Conservation (phyloP, 169 alveolate genomes). For the Plasmodium coatneyi region DNA sequence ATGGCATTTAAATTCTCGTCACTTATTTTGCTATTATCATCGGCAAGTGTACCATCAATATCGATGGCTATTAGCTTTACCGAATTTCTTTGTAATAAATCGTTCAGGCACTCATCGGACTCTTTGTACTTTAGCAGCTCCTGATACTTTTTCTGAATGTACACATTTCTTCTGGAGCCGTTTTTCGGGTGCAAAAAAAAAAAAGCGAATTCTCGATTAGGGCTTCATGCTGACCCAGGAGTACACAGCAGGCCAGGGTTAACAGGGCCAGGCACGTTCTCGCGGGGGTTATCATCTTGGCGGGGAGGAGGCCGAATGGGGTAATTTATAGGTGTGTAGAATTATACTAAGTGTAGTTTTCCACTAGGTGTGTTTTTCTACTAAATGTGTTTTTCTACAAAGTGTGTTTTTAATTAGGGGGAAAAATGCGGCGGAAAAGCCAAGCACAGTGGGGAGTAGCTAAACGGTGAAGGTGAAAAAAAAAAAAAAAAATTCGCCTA, state of each 20-base stretch:
- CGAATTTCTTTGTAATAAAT: slow-evolving; percentile 13
- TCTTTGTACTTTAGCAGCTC: slow-evolving; percentile 21
- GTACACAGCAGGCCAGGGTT: not conserved
- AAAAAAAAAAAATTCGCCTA: not conserved
- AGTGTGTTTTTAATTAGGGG: not conserved
- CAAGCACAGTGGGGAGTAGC: not conserved
- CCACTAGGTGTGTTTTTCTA: not conserved
- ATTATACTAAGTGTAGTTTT: not conserved
- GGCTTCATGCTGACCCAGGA: slow-evolving; percentile 5
- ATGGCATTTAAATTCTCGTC: slow-evolving; percentile 32
- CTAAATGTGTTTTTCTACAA: not conserved
- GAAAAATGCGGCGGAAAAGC: not conserved
- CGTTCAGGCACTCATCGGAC: slow-evolving; percentile 14
- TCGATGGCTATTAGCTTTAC: slow-evolving; percentile 45
- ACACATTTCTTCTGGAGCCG: not conserved
- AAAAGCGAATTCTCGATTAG: slow-evolving; percentile 51
- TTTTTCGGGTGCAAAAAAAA: slow-evolving; percentile 71
- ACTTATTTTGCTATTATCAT: slow-evolving; percentile 9
- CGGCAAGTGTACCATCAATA: slow-evolving; percentile 58
- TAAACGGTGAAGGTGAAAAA: not conserved
- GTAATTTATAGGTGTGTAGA: not conserved
- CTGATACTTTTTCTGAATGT: slow-evolving; percentile 10
- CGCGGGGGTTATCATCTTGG: slow-evolving; percentile 9
- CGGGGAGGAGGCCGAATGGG: not conserved
- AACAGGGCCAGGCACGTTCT: not conserved